Evolutionary conservation across 306 rosid species (phyloP), one percentile per base, ranked within the genome.

Genomic region (Medicago ruthenica): DNA sequence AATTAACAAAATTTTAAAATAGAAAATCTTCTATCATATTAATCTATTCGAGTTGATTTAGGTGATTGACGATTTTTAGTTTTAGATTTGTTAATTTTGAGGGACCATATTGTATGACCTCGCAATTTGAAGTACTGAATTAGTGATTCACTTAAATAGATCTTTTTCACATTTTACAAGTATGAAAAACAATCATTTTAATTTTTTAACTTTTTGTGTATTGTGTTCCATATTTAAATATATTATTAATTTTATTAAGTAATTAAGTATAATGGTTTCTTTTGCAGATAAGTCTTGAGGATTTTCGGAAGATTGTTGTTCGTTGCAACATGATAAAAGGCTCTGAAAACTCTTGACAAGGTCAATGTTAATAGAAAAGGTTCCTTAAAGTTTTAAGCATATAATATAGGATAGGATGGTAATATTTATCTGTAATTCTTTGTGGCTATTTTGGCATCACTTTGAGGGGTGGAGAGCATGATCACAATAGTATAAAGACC

Each of bases 261-360:
- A 10, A 34, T 41, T 24, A 57, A 48, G 21, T 48, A 24, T 65
- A 5, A 73, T 55, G 67, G 17, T 34, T 14, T 74, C 27, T 16
- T 53, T 77, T 80, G 90, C 96, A 92, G 98, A 70, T 90, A 66
- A 90, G 81, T 71, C 80, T 90, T 0, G 97, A 95, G 7, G 97
- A 95, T 80, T 95, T 92, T 67, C 86, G 83, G 72, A 87, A 85
- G 87, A 90, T 95, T 81, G 89, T 76, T 64, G 82, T 81, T 40
- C 96, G 97, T 13, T 95, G 98, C 86, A 87, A 90, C 83, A 68
- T 95, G 92, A 86, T 89, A 59, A 81, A 86, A 78, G 90, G 36
- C 75, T 31, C 85, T 64, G 79, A 75, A 41, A 73, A 69, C 73
- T 75, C 64, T 42, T 86, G 89, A 88, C 27, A 27, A 54, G 63